phyloP scores from a whole-genome alignment of 352 stramenopile genomes.

The Phytophthora pseudosyringae region DNA sequence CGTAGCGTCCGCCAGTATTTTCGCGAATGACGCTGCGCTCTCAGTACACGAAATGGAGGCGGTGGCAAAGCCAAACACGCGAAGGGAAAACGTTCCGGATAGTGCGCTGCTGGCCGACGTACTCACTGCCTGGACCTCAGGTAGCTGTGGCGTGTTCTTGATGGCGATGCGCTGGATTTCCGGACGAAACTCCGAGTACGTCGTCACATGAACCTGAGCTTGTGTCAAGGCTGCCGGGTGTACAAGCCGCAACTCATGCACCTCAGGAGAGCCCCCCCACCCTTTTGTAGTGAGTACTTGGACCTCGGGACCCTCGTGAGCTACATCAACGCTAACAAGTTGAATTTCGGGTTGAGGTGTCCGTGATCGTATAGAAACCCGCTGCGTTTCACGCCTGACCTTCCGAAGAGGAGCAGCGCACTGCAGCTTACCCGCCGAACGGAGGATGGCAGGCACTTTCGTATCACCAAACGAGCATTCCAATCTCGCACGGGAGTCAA shows the following conservation, averaged over 20 bases:
- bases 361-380: neutral
- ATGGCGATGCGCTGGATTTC: constrained; percentile 35
- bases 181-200: constrained; percentile 23
- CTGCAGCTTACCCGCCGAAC: constrained; percentile 29
- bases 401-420: constrained; percentile 34
- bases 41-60: neutral
- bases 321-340: constrained; percentile 35
- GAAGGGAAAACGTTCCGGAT: constrained; percentile 34
- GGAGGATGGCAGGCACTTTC: constrained; percentile 3
- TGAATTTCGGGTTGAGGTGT: constrained; percentile 49
- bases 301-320: constrained; percentile 41
- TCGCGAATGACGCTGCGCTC: neutral
- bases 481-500: constrained; percentile 12
- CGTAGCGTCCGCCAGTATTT: neutral
- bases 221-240: constrained; percentile 19
- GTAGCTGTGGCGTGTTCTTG: neutral
- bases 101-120: constrained; percentile 16
- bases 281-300: constrained; percentile 56
- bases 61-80: constrained; percentile 32
- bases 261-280: constrained; percentile 38
- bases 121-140: constrained; percentile 31
- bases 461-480: constrained; percentile 44
- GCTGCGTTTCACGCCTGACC: constrained; percentile 7
- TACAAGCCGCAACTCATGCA: constrained; percentile 34
- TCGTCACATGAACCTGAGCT: constrained; percentile 8